Conservation (phyloP, 2,329 filamentous ascomycete genomes). For the Diatrype stigma region DNA sequence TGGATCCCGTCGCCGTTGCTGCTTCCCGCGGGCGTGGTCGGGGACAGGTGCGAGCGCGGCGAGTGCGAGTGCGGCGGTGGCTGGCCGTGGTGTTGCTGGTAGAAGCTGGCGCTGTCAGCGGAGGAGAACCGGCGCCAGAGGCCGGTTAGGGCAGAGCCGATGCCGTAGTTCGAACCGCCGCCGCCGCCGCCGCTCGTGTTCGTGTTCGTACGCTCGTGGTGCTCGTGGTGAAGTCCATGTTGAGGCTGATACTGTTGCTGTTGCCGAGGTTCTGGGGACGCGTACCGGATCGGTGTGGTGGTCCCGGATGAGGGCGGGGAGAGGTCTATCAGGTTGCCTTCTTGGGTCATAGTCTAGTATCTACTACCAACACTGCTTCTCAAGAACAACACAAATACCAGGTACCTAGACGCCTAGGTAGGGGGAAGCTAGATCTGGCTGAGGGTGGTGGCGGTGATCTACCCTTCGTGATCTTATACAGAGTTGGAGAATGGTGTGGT, state of each 20-base stretch:
- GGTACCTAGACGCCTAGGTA: not conserved
- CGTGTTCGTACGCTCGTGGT: slow-evolving; percentile 6
- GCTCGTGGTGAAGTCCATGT: slow-evolving; percentile 7
- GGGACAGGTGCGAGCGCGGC: slow-evolving; percentile 17
- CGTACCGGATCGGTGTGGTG: slow-evolving; percentile 15
- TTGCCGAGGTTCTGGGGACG: not conserved
- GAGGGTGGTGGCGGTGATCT: no score
- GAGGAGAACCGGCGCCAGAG: slow-evolving; percentile 64
- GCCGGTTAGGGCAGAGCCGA: slow-evolving; percentile 39
- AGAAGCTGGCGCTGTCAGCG: slow-evolving; percentile 31
- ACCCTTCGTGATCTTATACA: no score
- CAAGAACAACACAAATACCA: no score
- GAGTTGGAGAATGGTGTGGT: no score
- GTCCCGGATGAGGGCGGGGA: slow-evolving; percentile 21
- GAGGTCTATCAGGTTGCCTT: slow-evolving; percentile 27
- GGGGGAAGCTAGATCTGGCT: no score
- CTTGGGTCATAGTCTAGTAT: slow-evolving; percentile 7
- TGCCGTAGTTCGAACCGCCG: slow-evolving; percentile 14
- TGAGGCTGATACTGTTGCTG: slow-evolving; percentile 2
- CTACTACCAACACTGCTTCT: no score
- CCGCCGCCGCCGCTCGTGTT: no score
- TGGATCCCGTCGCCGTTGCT: slow-evolving; percentile 46
- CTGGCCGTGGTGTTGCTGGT: slow-evolving; percentile 16
- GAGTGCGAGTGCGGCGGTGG: slow-evolving; percentile 14
- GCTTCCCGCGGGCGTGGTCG: slow-evolving; percentile 10